These are phyloP conservation scores for Naganishia liquefaciens DNA, from an alignment of 1,284 basidiomycete genomes.

Conservation along the genomic window DNA sequence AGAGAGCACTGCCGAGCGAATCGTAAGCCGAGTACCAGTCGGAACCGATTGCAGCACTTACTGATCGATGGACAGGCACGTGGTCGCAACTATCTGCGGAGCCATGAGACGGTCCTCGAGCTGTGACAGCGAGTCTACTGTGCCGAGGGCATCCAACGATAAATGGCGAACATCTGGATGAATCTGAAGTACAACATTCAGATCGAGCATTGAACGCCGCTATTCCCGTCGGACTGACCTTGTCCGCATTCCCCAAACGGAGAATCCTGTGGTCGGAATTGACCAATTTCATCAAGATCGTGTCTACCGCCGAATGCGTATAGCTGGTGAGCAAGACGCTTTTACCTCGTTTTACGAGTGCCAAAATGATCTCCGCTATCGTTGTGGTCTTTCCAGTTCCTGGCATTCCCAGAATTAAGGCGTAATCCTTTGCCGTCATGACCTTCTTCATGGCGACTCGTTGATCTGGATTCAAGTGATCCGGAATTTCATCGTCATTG, in stretches of 20 bases:
- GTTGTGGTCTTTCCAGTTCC: conserved; percentile 98
- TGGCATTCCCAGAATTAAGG: conserved; percentile 93
- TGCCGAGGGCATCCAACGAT: conserved; percentile 63
- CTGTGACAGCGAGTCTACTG: conserved; percentile 68
- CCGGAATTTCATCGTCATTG: conserved; percentile 42
- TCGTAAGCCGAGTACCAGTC: conserved; percentile 8
- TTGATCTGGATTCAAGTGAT: conserved; percentile 73
- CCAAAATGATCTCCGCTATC: conserved; percentile 81
- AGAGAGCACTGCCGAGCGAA: conserved; percentile 75
- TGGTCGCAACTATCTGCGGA: conserved; percentile 93
- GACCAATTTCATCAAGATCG: conserved; percentile 79
- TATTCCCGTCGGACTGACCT: conserved; percentile 61
- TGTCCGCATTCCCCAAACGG: conserved; percentile 85
- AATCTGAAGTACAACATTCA: conserved; percentile 58
- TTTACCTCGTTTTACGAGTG: conserved; percentile 77
- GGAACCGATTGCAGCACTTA: conserved; percentile 54
- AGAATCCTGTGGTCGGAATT: conserved; percentile 71
- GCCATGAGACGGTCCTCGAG: conserved; percentile 76
- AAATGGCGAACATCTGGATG: conserved; percentile 74
- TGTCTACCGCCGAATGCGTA: conserved; percentile 97
- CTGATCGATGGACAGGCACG: conserved; percentile 91
- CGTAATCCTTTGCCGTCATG: conserved; percentile 81
- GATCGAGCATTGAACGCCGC: neutral
- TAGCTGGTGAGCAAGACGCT: conserved; percentile 86
- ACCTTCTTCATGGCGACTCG: conserved; percentile 70